Percentiles rank a stretch among this genome's conserved stretches.
Conservation (phyloP, 2,329 filamentous ascomycete genomes). For the Ascochyta viciae-villosae region DNA sequence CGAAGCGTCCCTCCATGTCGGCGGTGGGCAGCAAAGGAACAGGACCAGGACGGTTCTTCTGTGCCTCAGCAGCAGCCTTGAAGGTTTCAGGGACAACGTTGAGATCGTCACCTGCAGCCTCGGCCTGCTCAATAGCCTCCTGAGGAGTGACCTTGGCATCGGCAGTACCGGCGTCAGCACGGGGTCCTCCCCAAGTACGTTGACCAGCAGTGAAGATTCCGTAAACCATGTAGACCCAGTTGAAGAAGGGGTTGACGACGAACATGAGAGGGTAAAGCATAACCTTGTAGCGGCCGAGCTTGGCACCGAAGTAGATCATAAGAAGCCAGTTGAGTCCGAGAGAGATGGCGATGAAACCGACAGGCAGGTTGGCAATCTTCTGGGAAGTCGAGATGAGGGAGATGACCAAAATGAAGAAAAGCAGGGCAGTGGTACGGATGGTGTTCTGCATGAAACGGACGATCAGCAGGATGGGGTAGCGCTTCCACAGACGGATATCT, state of each 20-base stretch:
- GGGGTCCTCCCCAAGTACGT: constrained; percentile 92
- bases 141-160: constrained; percentile 77
- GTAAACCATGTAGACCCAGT: constrained; percentile 98
- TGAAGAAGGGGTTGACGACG: constrained; percentile 92
- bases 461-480: constrained; percentile 84
- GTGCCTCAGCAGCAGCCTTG: constrained; percentile 58
- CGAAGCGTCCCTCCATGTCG: constrained; percentile 79
- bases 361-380: constrained; percentile 77
- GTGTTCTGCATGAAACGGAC: constrained; percentile 96
- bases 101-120: constrained; percentile 81
- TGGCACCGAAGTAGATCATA: constrained; percentile 94
- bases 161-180: constrained; percentile 85
- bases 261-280: constrained; percentile 98
- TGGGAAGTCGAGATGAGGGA: constrained; percentile 86
- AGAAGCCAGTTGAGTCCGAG: constrained; percentile 92
- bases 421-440: constrained; percentile 88
- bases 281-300: constrained; percentile 87
- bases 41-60: constrained; percentile 56
- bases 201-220: constrained; percentile 94
- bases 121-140: constrained; percentile 83
- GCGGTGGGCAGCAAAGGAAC: constrained; percentile 76
- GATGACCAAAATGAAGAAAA: constrained; percentile 93
- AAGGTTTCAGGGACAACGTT: constrained; percentile 91
- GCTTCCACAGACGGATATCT: constrained; percentile 87
- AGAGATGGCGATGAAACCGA: constrained; percentile 92